phyloP scores from a whole-genome alignment of 768 basidiomycete genomes.

The Austroboletus festivus region DNA sequence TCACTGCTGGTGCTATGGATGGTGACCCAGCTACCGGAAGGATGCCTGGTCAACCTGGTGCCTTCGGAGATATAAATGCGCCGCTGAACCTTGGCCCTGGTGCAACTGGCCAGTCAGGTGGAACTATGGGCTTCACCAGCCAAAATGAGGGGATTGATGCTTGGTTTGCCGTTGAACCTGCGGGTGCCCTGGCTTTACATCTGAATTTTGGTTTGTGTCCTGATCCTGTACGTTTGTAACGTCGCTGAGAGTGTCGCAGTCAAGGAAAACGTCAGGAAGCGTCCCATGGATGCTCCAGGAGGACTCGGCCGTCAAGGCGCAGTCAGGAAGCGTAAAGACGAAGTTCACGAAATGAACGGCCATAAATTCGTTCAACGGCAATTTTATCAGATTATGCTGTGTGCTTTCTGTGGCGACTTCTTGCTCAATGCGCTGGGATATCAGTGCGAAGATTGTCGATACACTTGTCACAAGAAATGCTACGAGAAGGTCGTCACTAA shows the following conservation, averaged over 20 bases:
- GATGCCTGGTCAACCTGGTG: conserved; percentile 48
- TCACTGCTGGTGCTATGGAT: conserved; percentile 89
- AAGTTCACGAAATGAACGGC: conserved; percentile 99
- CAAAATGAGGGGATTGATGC: conserved; percentile 83
- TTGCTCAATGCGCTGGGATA: conserved; percentile 96
- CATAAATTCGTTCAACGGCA: conserved; percentile 97
- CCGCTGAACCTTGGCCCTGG: conserved; percentile 39
- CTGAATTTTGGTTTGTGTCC: conserved; percentile 83
- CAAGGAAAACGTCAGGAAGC: conserved; percentile 96
- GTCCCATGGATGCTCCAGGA: conserved; percentile 87
- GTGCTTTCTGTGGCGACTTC: conserved; percentile 97
- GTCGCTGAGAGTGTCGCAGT: conserved; percentile 46
- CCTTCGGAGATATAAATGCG: conserved; percentile 43
- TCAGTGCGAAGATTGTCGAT: conserved; percentile 98
- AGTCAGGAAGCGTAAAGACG: conserved; percentile 94
- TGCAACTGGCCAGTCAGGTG: conserved; percentile 27
- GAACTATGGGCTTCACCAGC: conserved; percentile 18
- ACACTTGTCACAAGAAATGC: conserved; percentile 99
- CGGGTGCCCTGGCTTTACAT: conserved; percentile 84
- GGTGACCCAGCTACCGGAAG: conserved; percentile 49
- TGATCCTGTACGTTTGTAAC: not conserved
- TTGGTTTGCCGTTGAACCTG: conserved; percentile 97
- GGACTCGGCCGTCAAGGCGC: conserved; percentile 98
- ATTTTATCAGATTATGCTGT: conserved; percentile 98
- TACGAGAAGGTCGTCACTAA: conserved; percentile 99